Evolutionary conservation across 2,329 filamentous ascomycete genomes (phyloP).

Genomic region (Diplodia scrobiculata): DNA sequence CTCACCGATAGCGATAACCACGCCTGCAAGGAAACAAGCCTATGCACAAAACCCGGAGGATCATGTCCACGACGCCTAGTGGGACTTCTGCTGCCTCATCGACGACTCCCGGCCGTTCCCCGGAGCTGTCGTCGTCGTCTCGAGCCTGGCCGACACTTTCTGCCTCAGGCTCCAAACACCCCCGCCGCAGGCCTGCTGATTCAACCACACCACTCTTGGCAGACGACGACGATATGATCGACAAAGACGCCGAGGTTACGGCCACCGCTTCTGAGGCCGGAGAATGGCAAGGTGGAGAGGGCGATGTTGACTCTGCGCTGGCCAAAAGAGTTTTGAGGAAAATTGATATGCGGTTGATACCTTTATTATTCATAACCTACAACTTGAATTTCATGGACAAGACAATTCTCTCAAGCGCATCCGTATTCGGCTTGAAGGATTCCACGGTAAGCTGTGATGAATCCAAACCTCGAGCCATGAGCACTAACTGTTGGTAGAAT

Average conservation of each 20-base stretch:
- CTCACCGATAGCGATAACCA: conserved; percentile 17
- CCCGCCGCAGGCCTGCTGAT: background rate
- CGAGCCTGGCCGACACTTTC: background rate
- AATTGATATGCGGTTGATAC: conserved; percentile 60
- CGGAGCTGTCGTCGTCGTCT: background rate
- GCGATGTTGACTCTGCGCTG: conserved; percentile 35
- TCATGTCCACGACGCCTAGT: background rate
- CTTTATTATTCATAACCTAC: conserved; percentile 61
- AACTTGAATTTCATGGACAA: conserved; percentile 66
- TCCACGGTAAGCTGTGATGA: conserved; percentile 31
- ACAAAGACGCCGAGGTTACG: background rate
- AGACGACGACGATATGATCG: conserved; percentile 2
- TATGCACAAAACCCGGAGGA: background rate
- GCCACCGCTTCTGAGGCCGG: conserved; percentile 5
- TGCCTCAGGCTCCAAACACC: background rate
- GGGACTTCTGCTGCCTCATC: background rate
- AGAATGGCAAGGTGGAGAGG: background rate
- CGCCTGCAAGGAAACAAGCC: background rate
- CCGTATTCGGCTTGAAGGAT: conserved; percentile 60
- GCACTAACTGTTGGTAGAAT: conserved; percentile 43
- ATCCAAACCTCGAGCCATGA: too few species aligned
- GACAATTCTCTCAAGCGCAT: conserved; percentile 51
- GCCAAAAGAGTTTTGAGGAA: conserved; percentile 52
- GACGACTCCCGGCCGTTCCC: background rate
- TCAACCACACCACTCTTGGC: conserved; percentile 11